Conservation (phyloP, 2,329 filamentous ascomycete species). For the Torrubiellomyces zombiae region DNA sequence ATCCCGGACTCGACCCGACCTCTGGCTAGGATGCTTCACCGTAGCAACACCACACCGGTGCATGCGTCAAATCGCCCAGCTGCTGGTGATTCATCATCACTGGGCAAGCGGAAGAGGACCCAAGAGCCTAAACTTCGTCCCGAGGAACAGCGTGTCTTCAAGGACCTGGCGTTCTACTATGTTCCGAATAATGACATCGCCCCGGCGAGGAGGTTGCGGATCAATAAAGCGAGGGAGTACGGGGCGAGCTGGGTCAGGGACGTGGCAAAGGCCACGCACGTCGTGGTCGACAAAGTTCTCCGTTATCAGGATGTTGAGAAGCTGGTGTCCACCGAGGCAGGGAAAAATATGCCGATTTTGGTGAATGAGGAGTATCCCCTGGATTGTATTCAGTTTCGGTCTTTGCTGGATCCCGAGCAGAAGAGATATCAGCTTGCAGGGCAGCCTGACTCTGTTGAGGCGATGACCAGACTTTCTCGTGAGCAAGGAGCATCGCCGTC, state of each 20-base stretch:
- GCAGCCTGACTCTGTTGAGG: constrained; percentile 21
- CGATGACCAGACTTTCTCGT: too few species aligned
- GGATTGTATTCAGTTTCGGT: constrained; percentile 46
- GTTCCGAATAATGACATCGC: constrained; percentile 66
- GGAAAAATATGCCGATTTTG: constrained; percentile 23
- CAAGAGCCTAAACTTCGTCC: constrained; percentile 30
- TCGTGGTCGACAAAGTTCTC: constrained; percentile 60
- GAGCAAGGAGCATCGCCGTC: too few species aligned
- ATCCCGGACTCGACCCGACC: constrained; percentile 11
- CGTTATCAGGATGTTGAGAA: constrained; percentile 45
- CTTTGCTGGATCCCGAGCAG: constrained; percentile 41
- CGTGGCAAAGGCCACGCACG: constrained; percentile 50
- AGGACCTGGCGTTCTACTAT: constrained; percentile 51
- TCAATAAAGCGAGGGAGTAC: constrained; percentile 56
- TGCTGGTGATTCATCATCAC: constrained; percentile 9
- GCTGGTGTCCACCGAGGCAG: constrained; percentile 15
- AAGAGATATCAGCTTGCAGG: constrained; percentile 42
- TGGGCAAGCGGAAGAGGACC: constrained; percentile 16
- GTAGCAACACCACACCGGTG: constrained; percentile 16
- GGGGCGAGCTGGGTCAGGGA: constrained; percentile 56
- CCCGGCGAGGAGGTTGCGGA: constrained; percentile 49
- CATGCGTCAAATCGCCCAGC: constrained; percentile 8
- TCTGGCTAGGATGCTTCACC: constrained; percentile 6
- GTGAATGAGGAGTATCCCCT: constrained; percentile 54
- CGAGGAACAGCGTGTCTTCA: constrained; percentile 40